Conservation (phyloP, 768 basidiomycete species). For the Mycena polygramma region DNA sequence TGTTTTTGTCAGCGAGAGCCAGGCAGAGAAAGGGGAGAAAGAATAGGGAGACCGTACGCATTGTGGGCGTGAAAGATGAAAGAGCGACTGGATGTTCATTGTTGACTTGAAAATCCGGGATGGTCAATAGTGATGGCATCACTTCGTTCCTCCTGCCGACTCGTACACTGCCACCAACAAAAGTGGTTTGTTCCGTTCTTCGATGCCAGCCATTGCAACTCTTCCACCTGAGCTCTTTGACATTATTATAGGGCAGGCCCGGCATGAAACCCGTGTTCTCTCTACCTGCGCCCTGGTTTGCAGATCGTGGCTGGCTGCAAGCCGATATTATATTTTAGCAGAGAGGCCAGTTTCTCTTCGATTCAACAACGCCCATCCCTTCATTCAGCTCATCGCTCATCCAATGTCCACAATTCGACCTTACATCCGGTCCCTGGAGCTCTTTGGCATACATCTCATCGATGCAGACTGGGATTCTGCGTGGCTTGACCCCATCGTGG, state of each 20-base stretch:
- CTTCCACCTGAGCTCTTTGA: slow-evolving; percentile 37
- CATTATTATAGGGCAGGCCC: slow-evolving; percentile 23
- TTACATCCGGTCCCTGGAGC: slow-evolving; percentile 28
- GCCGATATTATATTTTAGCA: slow-evolving; percentile 27
- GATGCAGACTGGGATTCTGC: slow-evolving; percentile 17
- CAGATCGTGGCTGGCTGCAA: slow-evolving; percentile 31
- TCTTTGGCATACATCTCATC: slow-evolving; percentile 10
- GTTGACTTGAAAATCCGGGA: too few species aligned
- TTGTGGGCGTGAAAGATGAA: slow-evolving; percentile 20
- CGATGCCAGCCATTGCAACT: not conserved
- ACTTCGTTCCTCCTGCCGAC: too few species aligned
- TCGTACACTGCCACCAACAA: not conserved
- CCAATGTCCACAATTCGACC: slow-evolving; percentile 26
- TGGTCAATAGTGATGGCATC: too few species aligned
- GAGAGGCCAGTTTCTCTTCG: slow-evolving; percentile 21
- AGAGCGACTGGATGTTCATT: not conserved
- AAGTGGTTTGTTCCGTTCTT: not conserved
- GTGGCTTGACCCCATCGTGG: slow-evolving; percentile 33
- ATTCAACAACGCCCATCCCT: slow-evolving; percentile 19
- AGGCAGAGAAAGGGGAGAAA: not conserved
- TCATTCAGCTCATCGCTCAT: slow-evolving; percentile 21
- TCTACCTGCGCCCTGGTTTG: slow-evolving; percentile 33
- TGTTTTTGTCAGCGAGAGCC: slow-evolving; percentile 35
- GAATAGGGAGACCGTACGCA: slow-evolving; percentile 20
- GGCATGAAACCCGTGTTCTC: slow-evolving; percentile 20